These are phyloP conservation scores for Fonsecaea monophora DNA, from an alignment of 2,329 filamentous ascomycete species.

Conservation along the genomic window DNA sequence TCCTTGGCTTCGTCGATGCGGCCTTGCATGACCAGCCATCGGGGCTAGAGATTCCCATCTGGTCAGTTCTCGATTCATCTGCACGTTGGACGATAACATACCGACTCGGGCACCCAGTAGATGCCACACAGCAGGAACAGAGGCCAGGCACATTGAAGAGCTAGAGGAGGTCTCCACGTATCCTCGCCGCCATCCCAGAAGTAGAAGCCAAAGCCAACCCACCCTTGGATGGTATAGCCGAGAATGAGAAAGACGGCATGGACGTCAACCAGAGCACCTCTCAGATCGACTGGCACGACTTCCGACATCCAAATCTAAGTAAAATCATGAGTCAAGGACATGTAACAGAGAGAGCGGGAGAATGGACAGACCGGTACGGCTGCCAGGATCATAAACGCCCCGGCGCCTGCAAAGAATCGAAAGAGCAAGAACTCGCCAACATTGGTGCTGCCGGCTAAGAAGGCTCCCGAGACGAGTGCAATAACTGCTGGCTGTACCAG, in stretches of 20 bases:
- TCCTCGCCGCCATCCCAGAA: conserved; percentile 35
- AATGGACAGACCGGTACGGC: conserved; percentile 41
- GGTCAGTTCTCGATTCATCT: neutral
- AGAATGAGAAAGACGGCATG: conserved; percentile 34
- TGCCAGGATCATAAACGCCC: conserved; percentile 37
- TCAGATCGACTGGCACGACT: conserved; percentile 32
- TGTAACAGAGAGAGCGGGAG: conserved; percentile 48
- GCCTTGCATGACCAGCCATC: conserved; percentile 38
- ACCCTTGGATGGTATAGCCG: conserved; percentile 36
- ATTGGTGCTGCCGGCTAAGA: conserved; percentile 30
- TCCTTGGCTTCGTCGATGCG: conserved; percentile 35
- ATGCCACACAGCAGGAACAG: conserved; percentile 31
- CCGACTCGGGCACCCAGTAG: conserved; percentile 23
- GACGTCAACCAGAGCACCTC: conserved; percentile 36
- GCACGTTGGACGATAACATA: neutral
- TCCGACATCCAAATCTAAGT: conserved; percentile 35
- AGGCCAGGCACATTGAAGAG: conserved; percentile 32
- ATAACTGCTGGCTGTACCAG: conserved; percentile 25
- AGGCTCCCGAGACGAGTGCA: conserved; percentile 30
- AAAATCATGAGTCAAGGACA: neutral
- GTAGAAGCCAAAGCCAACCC: conserved; percentile 38
- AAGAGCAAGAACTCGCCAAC: conserved; percentile 36
- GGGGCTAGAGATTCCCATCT: conserved; percentile 15
- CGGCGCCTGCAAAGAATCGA: conserved; percentile 35
- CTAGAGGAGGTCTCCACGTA: conserved; percentile 38